Evolutionary conservation across 306 rosid species (phyloP), one percentile per base, ranked within the genome.

Genomic region (Sicyos baderoa): DNA sequence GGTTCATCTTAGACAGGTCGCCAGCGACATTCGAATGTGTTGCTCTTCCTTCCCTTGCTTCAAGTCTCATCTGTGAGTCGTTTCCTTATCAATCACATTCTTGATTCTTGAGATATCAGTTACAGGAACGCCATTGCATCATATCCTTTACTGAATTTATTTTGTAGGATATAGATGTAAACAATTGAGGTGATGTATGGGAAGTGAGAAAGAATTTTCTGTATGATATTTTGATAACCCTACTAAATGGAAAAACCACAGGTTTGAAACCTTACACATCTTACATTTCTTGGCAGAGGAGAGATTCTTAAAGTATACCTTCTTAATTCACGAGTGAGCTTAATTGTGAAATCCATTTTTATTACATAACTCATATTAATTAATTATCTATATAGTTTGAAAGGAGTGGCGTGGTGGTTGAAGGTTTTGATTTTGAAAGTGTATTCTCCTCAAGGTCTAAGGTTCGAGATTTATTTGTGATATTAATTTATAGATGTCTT

Each of bases 1-100:
- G 45, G 14, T 67, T 67, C 57, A 22, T 67, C 72, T 49, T 4
- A 2, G 57, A 23, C 45, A 6, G 54, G 16, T 48, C 9, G 13
- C 3, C 23, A 19, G 57, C 57, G 25, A 25, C 23, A 19, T 45
- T 13, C 55, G 18, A 45, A 45, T 17, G 3, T 45, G 71, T 11
- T 19, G 40, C 54, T 19, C 14, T 19, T 65, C 55, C 14, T 19
- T 65, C 55, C 21, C 42, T 40, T 14, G 71, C 72, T 67, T 67
- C 72, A 47, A 48, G 45, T 49, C 23, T 48, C 57, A 47, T 25
- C 57, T 49, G 72, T 67, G 57, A 67, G 72, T 67, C 23, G 72
- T 49, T 67, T 4, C 25, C 4, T 44, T 23, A 45, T 63, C 51
- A 66, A 47, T 22, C 55, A 3, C 9, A 8, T 66, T 47, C 54